A percentile compares a stretch with the other conserved stretches of the same genome.
Conservation (phyloP, 2,329 filamentous ascomycete genomes). For the Exserohilum rostratum region DNA sequence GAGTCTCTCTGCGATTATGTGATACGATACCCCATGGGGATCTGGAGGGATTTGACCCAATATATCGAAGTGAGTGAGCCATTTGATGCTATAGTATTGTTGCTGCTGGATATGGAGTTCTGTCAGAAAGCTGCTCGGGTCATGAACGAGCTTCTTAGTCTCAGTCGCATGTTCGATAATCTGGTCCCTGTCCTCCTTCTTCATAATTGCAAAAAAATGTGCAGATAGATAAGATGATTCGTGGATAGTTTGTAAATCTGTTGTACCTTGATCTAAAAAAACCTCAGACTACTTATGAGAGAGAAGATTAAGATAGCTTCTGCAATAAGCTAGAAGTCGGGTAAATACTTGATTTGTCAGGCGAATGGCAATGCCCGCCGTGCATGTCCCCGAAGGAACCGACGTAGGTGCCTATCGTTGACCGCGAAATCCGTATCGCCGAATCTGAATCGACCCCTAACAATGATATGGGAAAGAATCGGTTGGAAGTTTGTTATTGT, state of each 20-base stretch:
- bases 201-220: neutral
- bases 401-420: neutral
- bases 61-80: slow-evolving; percentile 1
- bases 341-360: neutral
- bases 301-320: neutral
- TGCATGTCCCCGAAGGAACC: neutral
- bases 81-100: slow-evolving; percentile 3
- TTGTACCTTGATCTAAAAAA: neutral
- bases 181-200: slow-evolving; percentile 1
- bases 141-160: slow-evolving; percentile 1
- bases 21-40: neutral
- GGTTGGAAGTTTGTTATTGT: neutral
- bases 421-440: neutral
- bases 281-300: neutral
- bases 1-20: slow-evolving; percentile 1
- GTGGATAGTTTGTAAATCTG: neutral
- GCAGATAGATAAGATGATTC: neutral
- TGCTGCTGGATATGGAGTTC: slow-evolving; percentile 4
- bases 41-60: neutral
- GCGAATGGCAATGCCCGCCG: neutral
- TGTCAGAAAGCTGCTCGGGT: slow-evolving; percentile 4
- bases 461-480: neutral
- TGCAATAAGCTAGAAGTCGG: neutral
- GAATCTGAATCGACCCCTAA: neutral
- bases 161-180: slow-evolving; percentile 1